Evolutionary conservation across 768 basidiomycete genomes (phyloP), one percentile per base, ranked within the genome.

Genomic region (Mycena latifolia): DNA sequence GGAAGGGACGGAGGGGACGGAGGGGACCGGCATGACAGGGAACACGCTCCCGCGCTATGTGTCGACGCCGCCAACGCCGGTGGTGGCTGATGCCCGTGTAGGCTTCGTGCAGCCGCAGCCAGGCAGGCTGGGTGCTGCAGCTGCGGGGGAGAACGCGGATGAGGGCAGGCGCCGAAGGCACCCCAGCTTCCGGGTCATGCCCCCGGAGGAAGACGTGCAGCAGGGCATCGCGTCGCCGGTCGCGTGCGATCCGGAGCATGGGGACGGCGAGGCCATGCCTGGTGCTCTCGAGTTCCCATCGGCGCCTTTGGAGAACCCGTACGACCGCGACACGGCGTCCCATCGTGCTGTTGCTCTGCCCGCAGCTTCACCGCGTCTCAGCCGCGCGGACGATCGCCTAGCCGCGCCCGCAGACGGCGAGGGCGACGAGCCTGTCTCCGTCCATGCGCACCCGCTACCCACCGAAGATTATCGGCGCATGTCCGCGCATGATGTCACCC

Each of bases 401-500:
- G 25, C 51, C 5, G 45, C 18, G 11, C 54, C 43, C 14, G 8
- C 27, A 37, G 62, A 55, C 25, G 37, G 2, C 7, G 61, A 54
- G 7, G 50, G 45, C 25, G 69, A 70, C 52, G 65, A 66, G 58
- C 61, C 70, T 11, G 67, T 46, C 20, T 71, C 70, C 0, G 59
- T 71, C 8, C 61, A 63, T 5, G 65, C 61, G 11, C 70, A 69
- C 35, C 67, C 68, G 5, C 58, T 55, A 1, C 70, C 70, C 9
- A 56, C 70, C 10, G 61, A 54, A 10, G 70, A 71, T n/a, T 71
- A 71, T 45, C 70, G 67, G 18, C 70, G 70, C 29, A 71, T 71
- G 70, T 69, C 67, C 4, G 57, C 63, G 7, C 47, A 52, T 3
- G 61, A 66, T 39, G 63, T 47, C 2, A 54, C 60, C 9, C 66